Percentiles rank a stretch among this genome's conserved stretches.
Evolutionary conservation across 495 filamentous ascomycete genomes (phyloP).

Genomic region (Aspergillus carlsbadensis): DNA sequence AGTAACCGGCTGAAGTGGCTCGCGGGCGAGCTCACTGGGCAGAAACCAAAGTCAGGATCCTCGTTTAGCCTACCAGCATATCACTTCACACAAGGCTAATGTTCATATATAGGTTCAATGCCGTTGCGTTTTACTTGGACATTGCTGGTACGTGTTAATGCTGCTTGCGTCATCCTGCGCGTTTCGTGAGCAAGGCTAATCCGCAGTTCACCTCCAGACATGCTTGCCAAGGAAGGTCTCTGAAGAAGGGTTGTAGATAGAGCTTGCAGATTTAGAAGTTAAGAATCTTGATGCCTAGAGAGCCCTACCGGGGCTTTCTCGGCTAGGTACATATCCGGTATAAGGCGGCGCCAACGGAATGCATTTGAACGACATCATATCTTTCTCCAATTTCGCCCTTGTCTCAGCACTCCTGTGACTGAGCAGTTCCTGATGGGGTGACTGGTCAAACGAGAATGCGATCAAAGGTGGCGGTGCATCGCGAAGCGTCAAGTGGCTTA

Average conservation of each 20-base stretch:
- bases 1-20: slow-evolving; percentile 78
- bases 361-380: background rate
- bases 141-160: slow-evolving; percentile 62
- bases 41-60: slow-evolving; percentile 59
- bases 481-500: slow-evolving; percentile 11
- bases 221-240: slow-evolving; percentile 40
- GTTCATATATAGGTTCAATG: slow-evolving; percentile 72
- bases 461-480: slow-evolving; percentile 16
- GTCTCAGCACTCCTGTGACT: background rate
- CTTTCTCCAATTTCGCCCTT: background rate
- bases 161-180: background rate
- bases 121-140: slow-evolving; percentile 90
- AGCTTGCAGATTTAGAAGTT: background rate
- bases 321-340: slow-evolving; percentile 4
- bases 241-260: slow-evolving; percentile 17
- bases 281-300: slow-evolving; percentile 26
- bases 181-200: slow-evolving; percentile 9
- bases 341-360: background rate
- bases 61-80: background rate
- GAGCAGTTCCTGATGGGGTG: background rate
- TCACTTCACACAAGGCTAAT: slow-evolving; percentile 4
- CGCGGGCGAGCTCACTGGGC: slow-evolving; percentile 64
- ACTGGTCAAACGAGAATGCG: slow-evolving; percentile 1
- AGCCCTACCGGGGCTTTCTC: background rate
- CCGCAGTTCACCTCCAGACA: slow-evolving; percentile 23